phyloP scores from a whole-genome alignment of 208 protist genomes.

The Leptomonas pyrrhocoris region DNA sequence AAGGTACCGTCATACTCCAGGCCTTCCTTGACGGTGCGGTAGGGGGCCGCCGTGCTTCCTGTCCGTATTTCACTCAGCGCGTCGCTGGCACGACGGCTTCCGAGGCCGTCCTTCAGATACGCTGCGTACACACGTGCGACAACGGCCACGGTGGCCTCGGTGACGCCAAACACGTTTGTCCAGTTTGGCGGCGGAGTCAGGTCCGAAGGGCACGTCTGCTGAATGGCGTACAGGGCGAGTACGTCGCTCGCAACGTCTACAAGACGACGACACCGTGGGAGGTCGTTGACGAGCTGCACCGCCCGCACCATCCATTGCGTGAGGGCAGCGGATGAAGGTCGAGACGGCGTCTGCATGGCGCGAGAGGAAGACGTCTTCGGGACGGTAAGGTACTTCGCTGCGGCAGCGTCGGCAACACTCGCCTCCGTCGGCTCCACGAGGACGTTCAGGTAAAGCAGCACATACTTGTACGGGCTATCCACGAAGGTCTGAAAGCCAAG shows the following conservation, averaged over 20 bases:
- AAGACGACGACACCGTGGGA: slow-evolving; percentile 55
- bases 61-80: slow-evolving; percentile 25
- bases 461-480: slow-evolving; percentile 81
- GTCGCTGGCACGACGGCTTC: slow-evolving; percentile 2
- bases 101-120: slow-evolving; percentile 14
- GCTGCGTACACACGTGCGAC: slow-evolving; percentile 25
- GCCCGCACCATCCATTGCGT: slow-evolving; percentile 59
- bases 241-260: slow-evolving; percentile 34
- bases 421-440: slow-evolving; percentile 36
- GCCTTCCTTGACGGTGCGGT: slow-evolving; percentile 29
- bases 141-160: slow-evolving; percentile 1
- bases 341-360: neutral
- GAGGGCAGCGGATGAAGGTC: slow-evolving; percentile 27
- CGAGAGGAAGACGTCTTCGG: neutral
- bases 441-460: slow-evolving; percentile 63
- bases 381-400: neutral
- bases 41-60: slow-evolving; percentile 12
- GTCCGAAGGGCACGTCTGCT: slow-evolving; percentile 34
- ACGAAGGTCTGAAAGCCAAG: slow-evolving; percentile 88
- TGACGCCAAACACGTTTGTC: slow-evolving; percentile 59
- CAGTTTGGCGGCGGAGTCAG: slow-evolving; percentile 54
- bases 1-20: slow-evolving; percentile 12
- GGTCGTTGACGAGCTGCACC: slow-evolving; percentile 74
- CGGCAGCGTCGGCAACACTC: neutral
- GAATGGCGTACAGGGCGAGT: slow-evolving; percentile 70